Evolutionary conservation across 371 early-diverging fungal genomes (phyloP), one percentile per base, ranked within the genome.

Genomic region (Mortierella sp.): DNA sequence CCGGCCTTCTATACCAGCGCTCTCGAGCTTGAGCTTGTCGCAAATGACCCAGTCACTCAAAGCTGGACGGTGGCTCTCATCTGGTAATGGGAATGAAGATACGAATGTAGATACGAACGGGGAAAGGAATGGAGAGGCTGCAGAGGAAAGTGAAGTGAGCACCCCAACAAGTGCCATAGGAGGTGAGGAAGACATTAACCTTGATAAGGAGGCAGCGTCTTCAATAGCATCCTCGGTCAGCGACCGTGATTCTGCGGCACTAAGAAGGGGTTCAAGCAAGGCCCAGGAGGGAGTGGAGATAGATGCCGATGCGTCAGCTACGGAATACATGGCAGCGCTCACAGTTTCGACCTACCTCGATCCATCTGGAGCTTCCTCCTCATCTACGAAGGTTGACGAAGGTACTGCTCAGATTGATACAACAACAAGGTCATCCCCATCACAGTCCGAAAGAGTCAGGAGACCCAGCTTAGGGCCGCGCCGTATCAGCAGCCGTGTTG

Each of bases 41-140:
- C 75, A 71, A 17, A 71, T 80, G 75, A 75, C 81, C 0, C 70
- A 68, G 49, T 71, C 81, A 7, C 61, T 80, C 22, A 75, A 70
- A 19, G 75, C 81, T 7, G 81, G 71, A 35, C 58, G 68, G 28
- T 80, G 81, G 81, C 64, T 74, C 53, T 53, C 53, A 1, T 66
- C 75, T 2, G 47, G 68, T 17, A 68, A 54, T 22, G 43, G 31
- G 22, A 53, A 32, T 29, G 62, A 29, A 8, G 26, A 23, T 32
- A 49, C 29, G 1, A 51, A 57, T 15, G 42, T 4, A 45, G 34
- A 34, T 32, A 51, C 17, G 47, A 29, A 8, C 49, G 57, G 64
- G 13, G 49, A 6, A 29, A 29, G 17, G 47, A 29, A 8, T 31
- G 57, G 64, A 6, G 49, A 6, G 15, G 17, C 9, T 28, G 22